These are phyloP conservation scores for Lichtheimia ornata DNA, from an alignment of 371 early-diverging fungal genomes.

Conservation along the genomic window DNA sequence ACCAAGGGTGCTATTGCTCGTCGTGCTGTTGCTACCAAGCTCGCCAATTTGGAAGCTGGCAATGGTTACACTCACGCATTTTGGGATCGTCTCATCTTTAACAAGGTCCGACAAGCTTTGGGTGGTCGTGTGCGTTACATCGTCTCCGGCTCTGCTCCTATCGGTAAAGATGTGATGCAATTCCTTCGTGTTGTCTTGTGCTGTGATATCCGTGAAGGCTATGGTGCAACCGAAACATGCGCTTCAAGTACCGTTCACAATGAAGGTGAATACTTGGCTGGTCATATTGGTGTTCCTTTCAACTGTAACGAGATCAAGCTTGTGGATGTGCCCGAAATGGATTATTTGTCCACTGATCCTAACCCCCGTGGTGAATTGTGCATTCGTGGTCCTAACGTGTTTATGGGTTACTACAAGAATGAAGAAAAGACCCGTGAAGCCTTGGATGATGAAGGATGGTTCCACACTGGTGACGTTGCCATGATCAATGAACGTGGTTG, in stretches of 20 bases:
- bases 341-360: conserved; percentile 75
- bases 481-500: conserved; percentile 69
- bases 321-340: conserved; percentile 89
- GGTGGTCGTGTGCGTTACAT: conserved; percentile 89
- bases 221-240: conserved; percentile 89
- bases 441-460: conserved; percentile 89
- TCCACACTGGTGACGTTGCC: conserved; percentile 92
- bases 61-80: conserved; percentile 69
- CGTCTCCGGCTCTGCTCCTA: conserved; percentile 91
- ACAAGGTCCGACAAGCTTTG: conserved; percentile 78
- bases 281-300: conserved; percentile 77
- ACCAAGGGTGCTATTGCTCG: conserved; percentile 64
- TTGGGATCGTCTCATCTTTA: conserved; percentile 94
- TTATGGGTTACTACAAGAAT: conserved; percentile 86
- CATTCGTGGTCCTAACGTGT: conserved; percentile 81
- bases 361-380: conserved; percentile 95
- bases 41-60: conserved; percentile 57
- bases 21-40: conserved; percentile 50
- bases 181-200: conserved; percentile 88
- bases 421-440: conserved; percentile 80
- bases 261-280: conserved; percentile 49
- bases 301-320: conserved; percentile 79
- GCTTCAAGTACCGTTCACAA: conserved; percentile 62
- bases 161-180: conserved; percentile 78
- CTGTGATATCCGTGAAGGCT: conserved; percentile 74